Base-by-base conservation (phyloP, 73 alveolate genomes). In the Stentor coeruleus region DNA sequence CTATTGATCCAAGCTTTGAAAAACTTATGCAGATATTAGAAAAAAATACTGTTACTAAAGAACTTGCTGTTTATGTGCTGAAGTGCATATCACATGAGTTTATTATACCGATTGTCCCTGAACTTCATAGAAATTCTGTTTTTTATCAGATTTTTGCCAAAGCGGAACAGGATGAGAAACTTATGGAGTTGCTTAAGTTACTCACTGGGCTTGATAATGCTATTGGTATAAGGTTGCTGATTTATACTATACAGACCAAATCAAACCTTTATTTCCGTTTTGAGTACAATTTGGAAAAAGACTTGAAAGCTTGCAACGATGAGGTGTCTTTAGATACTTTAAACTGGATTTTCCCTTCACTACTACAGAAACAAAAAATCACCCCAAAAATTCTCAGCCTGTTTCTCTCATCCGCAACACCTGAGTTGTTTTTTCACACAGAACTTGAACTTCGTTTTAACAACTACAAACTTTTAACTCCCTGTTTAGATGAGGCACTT, bases 201-300 rank as follows among this genome's bases (percentile, higher is more conserved):
- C 15, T 33, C 11, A 33, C n/a, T 2, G n/a, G 40, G 33, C 49
- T 31, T 33, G 79, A 66, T 20, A 26, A 26, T 14, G 42, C 39
- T 2, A 26, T 66, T 20, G 79, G 79, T 20, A 33, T 66, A 1
- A 37, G 79, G 1, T 20, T 33, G 14, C n/a, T 66, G 41, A 66
- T 66, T 66, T 66, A 66, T 66, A 28, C 79, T 66, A 20, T 66
- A 40, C 79, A 66, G 37, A 26, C 39, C 20, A 66, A 66, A 20
- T 26, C 36, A 20, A 66, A 1, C 1, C 79, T 66, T 66, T 66
- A 66, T 40, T 31, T 66, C 3, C 79, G 37, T 28, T 26, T 66
- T 66, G 79, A 66, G n/a, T 14, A 40, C 36, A 20, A 66, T 26
- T 31, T 66, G n/a, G 79, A 66, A 66, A 66, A 31, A 40, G 79